Base-by-base conservation (phyloP, 371 early-diverging fungal species). In the Apophysomyces elegans region DNA sequence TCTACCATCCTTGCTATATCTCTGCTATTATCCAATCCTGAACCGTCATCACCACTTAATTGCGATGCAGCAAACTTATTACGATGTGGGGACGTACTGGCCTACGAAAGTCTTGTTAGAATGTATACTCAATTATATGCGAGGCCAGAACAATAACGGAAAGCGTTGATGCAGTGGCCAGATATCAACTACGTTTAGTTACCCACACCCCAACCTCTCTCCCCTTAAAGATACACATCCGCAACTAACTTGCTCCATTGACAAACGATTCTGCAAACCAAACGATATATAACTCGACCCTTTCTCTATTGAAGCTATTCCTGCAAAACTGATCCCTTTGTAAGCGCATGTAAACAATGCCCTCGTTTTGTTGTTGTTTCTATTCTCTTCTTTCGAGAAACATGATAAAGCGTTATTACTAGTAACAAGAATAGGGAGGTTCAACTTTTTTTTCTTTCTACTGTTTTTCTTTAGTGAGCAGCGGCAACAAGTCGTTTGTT, bases 31-130 rank as follows among this genome's bases (percentile, higher is more conserved):
- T 84, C 85, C 18, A 86, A 89, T 61, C 94, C 94, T 16, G 93
- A 92, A 67, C 93, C 94, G 38, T 84, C 85, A 70, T 92, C 93
- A 61, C 98, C 98, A 7, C 81, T 98, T 32, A 98, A 98, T 73
- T 94, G 95, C 73, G 97, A 98, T 75, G 96, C 95, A 59, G 97
- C 96, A 7, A 96, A 96, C 69, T 80, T 97, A 21, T 70, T 96
- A 65, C 81, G 96, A 59, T 92, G 93, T 63, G 91, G 93, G 36
- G 97, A 97, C 71, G 73, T 67, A 18, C 63, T 94, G 13, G 97
- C 93, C 5, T 97, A 97, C 81, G 84, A 91, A 70, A 93, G 92
- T 21, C 75, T 97, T 57, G 89, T 95, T 8, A 69, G 77, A 56
- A 93, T 96, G 94, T 96, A 96, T 81, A 94, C 95, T 16, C 81